Conservation (phyloP, 768 basidiomycete species). For the Naganishia randhawae region DNA sequence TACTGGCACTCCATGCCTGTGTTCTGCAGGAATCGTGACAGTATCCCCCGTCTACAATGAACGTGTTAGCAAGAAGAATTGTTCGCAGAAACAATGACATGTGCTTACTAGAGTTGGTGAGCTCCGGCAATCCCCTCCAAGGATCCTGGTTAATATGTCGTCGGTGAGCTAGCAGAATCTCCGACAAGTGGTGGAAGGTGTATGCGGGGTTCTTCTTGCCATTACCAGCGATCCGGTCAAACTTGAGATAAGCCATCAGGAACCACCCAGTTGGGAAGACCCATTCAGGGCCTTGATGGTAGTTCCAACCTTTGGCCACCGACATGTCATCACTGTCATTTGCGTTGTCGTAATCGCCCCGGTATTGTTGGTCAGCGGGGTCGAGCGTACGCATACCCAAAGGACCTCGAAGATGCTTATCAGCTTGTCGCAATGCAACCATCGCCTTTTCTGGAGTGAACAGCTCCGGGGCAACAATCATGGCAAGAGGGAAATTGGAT, state of each 20-base stretch:
- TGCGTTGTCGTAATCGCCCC: conserved; percentile 85
- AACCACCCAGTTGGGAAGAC: conserved; percentile 95
- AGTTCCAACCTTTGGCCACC: conserved; percentile 89
- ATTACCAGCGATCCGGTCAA: conserved; percentile 67
- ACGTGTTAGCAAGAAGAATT: conserved; percentile 2
- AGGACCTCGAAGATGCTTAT: conserved; percentile 74
- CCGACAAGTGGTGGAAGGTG: conserved; percentile 77
- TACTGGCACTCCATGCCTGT: conserved; percentile 95
- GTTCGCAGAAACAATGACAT: neutral
- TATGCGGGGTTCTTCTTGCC: conserved; percentile 68
- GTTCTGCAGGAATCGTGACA: conserved; percentile 87
- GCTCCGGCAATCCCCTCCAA: conserved; percentile 91
- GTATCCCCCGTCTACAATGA: conserved; percentile 57
- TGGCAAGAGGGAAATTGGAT: conserved; percentile 89
- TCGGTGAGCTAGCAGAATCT: conserved; percentile 66
- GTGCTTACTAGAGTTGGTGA: conserved; percentile 42
- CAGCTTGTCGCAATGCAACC: conserved; percentile 71
- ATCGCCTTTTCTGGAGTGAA: conserved; percentile 79
- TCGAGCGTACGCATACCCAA: conserved; percentile 97
- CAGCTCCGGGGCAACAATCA: conserved; percentile 93
- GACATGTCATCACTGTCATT: conserved; percentile 80
- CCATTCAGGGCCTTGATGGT: conserved; percentile 81
- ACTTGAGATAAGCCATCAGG: conserved; percentile 84
- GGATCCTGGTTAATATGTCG: conserved; percentile 71
- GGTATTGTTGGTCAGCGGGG: conserved; percentile 78